Conservation (phyloP, 2,329 filamentous ascomycete genomes). For the Alternaria atra region DNA sequence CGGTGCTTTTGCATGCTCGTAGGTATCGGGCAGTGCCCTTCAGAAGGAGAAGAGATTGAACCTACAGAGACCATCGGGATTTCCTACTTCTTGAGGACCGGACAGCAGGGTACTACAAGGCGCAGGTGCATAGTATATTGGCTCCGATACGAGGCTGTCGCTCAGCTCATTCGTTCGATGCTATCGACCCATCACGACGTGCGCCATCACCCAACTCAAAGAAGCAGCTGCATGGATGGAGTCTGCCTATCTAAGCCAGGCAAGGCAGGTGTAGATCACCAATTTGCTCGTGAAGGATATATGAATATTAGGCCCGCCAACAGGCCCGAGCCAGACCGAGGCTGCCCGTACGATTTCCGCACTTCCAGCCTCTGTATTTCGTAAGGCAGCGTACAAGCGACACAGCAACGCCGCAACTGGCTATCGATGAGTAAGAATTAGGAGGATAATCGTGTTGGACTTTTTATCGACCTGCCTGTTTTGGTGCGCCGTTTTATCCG, state of each 20-base stretch:
- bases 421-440: constrained; percentile 6
- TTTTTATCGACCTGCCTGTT: constrained; percentile 25
- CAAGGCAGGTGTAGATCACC: constrained; percentile 17
- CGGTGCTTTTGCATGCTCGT: neutral
- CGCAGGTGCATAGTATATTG: neutral
- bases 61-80: neutral
- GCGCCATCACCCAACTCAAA: constrained; percentile 3
- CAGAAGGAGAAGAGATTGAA: neutral
- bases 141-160: neutral
- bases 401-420: neutral
- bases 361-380: neutral
- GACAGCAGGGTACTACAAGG: neutral
- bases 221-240: neutral
- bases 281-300: constrained; percentile 3
- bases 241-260: constrained; percentile 9
- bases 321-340: constrained; percentile 9
- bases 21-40: neutral
- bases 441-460: constrained; percentile 5
- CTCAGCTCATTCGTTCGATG: neutral
- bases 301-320: constrained; percentile 1
- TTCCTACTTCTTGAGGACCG: neutral
- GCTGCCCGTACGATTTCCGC: neutral
- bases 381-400: constrained; percentile 1
- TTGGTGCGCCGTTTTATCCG: constrained; percentile 22
- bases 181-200: neutral